Evolutionary conservation across 2,329 filamentous ascomycete genomes (phyloP), one percentile per base, ranked within the genome.

Genomic region (Diaporthe sp.): DNA sequence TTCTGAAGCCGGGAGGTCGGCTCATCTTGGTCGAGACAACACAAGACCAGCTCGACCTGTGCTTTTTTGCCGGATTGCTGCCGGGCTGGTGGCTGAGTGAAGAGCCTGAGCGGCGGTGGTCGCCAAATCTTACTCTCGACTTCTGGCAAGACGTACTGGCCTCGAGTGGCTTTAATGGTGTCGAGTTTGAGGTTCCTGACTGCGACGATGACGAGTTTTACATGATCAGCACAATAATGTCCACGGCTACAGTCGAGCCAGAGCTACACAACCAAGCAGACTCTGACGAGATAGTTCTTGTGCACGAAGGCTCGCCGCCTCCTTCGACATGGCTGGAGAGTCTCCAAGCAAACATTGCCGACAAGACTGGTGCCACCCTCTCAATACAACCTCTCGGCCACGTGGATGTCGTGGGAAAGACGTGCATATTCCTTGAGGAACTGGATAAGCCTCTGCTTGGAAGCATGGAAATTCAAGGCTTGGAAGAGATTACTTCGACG

Each of bases 51-150:
- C 19, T 76, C 4, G 60, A 80, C 8, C 37, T 76, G 12, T 68
- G 71, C 53, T 77, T 80, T 58, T 74, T 75, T 65, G 81, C 82
- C 65, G 82, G 82, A 2, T 74, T 79, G 2, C 75, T 83, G 1
- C 79, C 80, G 0, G 82, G 81, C 1, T 83, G 82, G 82, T 83
- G 82, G 82, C 76, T 83, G 34, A 78, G 79, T 0, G 78, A 79
- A n/a, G 81, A 82, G 62, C 72, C 78, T 9, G 77, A 81, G 60
- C 74, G 81, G 39, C 44, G 51, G 37, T 75, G 72, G 51, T 79
- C 78, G 3, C 80, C 81, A 5, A 53, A 80, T 34, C 75, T 81
- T 77, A 79, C 76, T 2, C 77, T 73, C 25, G 71, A 72, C 12
- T 61, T n/a, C 1, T 82, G 81, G 81, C 53, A 72, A 7, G 51